Evolutionary conservation across 805 yeast species (phyloP).

Genomic region (Zygoascus ofunaensis): DNA sequence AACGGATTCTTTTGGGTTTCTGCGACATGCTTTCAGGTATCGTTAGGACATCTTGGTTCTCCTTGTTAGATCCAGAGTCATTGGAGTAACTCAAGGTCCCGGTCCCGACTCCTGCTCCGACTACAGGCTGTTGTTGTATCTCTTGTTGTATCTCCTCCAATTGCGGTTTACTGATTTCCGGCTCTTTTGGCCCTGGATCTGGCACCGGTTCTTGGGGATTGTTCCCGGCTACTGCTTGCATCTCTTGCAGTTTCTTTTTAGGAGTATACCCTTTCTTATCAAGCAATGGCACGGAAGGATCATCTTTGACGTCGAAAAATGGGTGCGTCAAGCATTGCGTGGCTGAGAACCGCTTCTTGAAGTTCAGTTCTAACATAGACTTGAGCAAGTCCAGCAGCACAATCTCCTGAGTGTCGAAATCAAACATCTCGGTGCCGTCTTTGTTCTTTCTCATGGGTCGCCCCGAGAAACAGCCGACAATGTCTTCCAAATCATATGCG

Average conservation of each 20-base stretch:
- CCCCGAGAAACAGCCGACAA: slow-evolving; percentile 30
- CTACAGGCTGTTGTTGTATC: neutral
- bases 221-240: no score
- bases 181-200: neutral
- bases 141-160: neutral
- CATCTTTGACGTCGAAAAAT: slow-evolving; percentile 42
- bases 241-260: slow-evolving; percentile 1
- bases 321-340: slow-evolving; percentile 52
- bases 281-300: neutral
- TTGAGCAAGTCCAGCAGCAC: slow-evolving; percentile 29
- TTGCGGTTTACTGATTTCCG: neutral
- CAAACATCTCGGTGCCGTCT: neutral
- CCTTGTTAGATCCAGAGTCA: neutral
- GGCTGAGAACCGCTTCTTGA: slow-evolving; percentile 56
- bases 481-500: slow-evolving; percentile 32
- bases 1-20: neutral
- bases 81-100: no score
- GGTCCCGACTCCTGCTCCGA: no score
- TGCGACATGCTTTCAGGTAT: neutral
- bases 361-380: slow-evolving; percentile 62
- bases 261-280: neutral
- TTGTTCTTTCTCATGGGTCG: slow-evolving; percentile 7
- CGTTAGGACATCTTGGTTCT: neutral
- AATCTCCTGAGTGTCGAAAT: slow-evolving; percentile 9
- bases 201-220: no score